Conservation (phyloP, 164 flowering plant species). For the Taxillus chinensis region DNA sequence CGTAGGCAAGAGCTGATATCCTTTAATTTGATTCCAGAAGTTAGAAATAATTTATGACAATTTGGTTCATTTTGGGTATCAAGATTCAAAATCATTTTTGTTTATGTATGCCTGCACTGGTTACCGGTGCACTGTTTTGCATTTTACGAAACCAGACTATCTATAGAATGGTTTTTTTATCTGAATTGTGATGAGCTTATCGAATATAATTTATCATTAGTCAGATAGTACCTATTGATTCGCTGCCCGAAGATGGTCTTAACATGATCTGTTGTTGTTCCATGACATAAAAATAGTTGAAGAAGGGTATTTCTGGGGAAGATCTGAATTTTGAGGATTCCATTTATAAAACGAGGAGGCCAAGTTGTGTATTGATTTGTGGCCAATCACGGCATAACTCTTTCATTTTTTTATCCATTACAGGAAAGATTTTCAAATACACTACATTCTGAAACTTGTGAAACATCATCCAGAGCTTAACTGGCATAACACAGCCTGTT, state of each 20-base stretch:
- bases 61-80: too few species aligned
- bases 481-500: constrained; percentile 29
- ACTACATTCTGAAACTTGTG: constrained; percentile 43
- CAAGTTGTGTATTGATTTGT: constrained; percentile 34
- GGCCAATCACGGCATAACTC: constrained; percentile 52
- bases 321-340: constrained; percentile 39
- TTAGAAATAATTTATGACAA: too few species aligned
- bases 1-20: too few species aligned
- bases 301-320: constrained; percentile 28
- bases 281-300: constrained; percentile 15
- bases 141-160: too few species aligned
- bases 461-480: constrained; percentile 37
- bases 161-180: too few species aligned
- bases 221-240: not conserved
- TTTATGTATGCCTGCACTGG: too few species aligned
- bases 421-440: constrained; percentile 67
- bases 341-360: constrained; percentile 33
- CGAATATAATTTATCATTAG: too few species aligned
- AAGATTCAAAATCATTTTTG: too few species aligned
- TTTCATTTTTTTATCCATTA: constrained; percentile 78
- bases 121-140: too few species aligned
- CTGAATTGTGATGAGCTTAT: too few species aligned
- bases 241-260: not conserved
- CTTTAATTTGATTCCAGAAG: too few species aligned
- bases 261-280: not conserved